Evolutionary conservation across 2,329 filamentous ascomycete species (phyloP).

Genomic region (Cladosporium oxysporum): DNA sequence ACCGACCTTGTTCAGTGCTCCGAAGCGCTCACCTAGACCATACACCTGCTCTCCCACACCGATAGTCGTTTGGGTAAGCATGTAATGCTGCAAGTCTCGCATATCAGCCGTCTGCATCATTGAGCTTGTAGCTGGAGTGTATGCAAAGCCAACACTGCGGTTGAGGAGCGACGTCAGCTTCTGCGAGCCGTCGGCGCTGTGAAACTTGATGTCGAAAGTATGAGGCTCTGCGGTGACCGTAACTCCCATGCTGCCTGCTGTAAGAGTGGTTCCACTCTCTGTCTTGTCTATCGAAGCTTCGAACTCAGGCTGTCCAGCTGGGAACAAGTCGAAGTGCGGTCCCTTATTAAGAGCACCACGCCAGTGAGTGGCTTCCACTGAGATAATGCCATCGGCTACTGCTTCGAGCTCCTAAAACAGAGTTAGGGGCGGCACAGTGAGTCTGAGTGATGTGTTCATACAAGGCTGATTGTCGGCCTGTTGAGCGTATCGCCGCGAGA

Average conservation of each 20-base stretch:
- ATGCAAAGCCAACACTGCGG: slow-evolving; percentile 60
- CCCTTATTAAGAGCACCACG: slow-evolving; percentile 54
- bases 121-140: slow-evolving; percentile 55
- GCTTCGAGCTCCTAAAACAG: slow-evolving; percentile 52
- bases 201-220: slow-evolving; percentile 59
- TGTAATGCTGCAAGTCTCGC: slow-evolving; percentile 43
- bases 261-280: slow-evolving; percentile 51
- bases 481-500: slow-evolving; percentile 57
- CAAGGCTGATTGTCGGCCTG: slow-evolving; percentile 54
- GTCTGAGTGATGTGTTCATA: slow-evolving; percentile 34
- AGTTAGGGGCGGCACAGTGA: slow-evolving; percentile 11
- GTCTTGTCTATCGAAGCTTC: slow-evolving; percentile 45
- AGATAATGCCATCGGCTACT: slow-evolving; percentile 60
- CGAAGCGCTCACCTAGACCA: slow-evolving; percentile 75
- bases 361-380: slow-evolving; percentile 61
- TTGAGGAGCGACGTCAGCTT: slow-evolving; percentile 57
- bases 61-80: slow-evolving; percentile 50
- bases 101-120: slow-evolving; percentile 58
- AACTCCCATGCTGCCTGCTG: slow-evolving; percentile 54
- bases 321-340: slow-evolving; percentile 61
- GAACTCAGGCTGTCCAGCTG: slow-evolving; percentile 50
- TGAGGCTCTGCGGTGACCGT: slow-evolving; percentile 53
- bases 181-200: slow-evolving; percentile 52
- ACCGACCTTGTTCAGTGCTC: slow-evolving; percentile 74
- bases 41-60: slow-evolving; percentile 66